phyloP scores from a whole-genome alignment of 2,329 filamentous ascomycete genomes.

The Botryotinia narcissicola region DNA sequence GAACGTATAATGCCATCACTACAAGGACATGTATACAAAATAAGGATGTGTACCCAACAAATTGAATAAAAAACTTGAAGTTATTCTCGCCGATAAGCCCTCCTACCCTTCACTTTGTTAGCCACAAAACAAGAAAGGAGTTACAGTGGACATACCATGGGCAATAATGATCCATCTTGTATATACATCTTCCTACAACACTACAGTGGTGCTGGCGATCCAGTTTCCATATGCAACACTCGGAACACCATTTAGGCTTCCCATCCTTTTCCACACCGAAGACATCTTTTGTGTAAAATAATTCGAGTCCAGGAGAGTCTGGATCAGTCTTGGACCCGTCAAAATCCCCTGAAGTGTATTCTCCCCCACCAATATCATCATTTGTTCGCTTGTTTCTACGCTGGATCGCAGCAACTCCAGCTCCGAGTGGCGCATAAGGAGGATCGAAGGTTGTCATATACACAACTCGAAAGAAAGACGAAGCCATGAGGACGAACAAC shows the following conservation, averaged over 20 bases:
- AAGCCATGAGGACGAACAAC: constrained; percentile 63
- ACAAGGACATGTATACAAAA: constrained; percentile 65
- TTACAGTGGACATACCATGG: constrained; percentile 57
- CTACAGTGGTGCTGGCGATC: constrained; percentile 86
- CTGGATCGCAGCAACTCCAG: constrained; percentile 34
- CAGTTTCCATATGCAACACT: constrained; percentile 82
- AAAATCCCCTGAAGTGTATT: constrained; percentile 30
- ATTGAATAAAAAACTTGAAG: constrained; percentile 92
- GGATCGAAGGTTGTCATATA: constrained; percentile 67
- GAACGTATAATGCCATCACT: constrained; percentile 61
- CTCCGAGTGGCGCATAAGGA: constrained; percentile 68
- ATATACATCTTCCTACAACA: constrained; percentile 45
- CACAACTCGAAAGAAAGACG: constrained; percentile 70
- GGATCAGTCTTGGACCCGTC: constrained; percentile 38
- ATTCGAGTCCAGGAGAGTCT: constrained; percentile 67
- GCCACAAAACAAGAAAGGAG: neutral
- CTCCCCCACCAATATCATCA: constrained; percentile 28
- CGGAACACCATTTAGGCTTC: constrained; percentile 80
- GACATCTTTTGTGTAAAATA: constrained; percentile 77
- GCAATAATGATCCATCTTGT: constrained; percentile 89
- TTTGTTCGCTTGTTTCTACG: constrained; percentile 32
- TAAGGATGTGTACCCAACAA: constrained; percentile 69
- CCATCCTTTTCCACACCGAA: constrained; percentile 84
- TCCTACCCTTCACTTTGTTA: constrained; percentile 62
- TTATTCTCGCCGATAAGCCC: constrained; percentile 84